A percentile compares a stretch with the other conserved stretches of the same genome.
These are phyloP conservation scores for Boletus vinaceobasis DNA, from an alignment of 768 basidiomycete species.

Conservation along the genomic window DNA sequence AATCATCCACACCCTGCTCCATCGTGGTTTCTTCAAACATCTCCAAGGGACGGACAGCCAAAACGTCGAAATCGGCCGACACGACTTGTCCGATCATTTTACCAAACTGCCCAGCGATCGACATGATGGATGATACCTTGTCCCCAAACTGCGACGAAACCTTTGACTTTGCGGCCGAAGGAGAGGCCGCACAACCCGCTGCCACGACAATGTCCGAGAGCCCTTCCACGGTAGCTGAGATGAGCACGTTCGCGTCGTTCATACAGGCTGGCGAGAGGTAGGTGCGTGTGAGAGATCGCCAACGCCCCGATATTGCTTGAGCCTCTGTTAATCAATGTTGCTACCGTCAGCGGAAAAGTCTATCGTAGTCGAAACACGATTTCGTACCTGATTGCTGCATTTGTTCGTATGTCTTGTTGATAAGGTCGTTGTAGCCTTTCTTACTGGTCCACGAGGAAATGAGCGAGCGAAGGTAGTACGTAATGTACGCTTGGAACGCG, in stretches of 20 bases:
- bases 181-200: conserved; percentile 1
- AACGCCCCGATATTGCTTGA: conserved; percentile 8
- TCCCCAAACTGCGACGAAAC: conserved; percentile 1
- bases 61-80: conserved; percentile 10
- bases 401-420: conserved; percentile 5
- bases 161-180: not conserved
- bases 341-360: not conserved
- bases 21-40: conserved; percentile 5
- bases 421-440: not conserved
- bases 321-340: conserved; percentile 1
- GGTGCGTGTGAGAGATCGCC: conserved; percentile 12
- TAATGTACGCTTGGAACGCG: conserved; percentile 8
- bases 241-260: not conserved
- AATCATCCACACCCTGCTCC: conserved; percentile 7
- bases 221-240: not conserved
- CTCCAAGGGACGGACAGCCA: not conserved
- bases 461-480: not conserved
- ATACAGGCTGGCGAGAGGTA: conserved; percentile 3
- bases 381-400: conserved; percentile 7
- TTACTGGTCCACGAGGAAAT: conserved; percentile 14
- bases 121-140: not conserved
- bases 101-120: not conserved
- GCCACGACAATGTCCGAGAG: conserved; percentile 6
- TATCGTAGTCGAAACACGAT: not conserved
- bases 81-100: conserved; percentile 6